Evolutionary conservation across 2,329 filamentous ascomycete genomes (phyloP).

Genomic region (Ophiostoma sp.): DNA sequence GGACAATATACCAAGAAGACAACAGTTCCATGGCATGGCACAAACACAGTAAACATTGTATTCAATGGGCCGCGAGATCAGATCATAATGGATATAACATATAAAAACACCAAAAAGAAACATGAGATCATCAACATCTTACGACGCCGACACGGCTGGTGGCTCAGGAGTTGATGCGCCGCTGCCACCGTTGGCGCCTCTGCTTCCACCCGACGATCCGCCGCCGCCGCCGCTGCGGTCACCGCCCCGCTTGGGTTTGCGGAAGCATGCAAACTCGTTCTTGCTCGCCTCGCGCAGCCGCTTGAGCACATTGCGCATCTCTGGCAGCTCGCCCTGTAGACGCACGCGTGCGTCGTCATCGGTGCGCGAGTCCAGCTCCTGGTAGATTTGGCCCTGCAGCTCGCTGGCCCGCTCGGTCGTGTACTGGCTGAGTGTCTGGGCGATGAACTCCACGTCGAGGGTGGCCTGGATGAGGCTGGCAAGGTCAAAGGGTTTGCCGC

Average conservation of each 20-base stretch:
- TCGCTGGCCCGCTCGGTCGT: slow-evolving; percentile 77
- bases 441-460: slow-evolving; percentile 92
- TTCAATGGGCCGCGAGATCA: background rate
- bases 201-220: background rate
- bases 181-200: slow-evolving; percentile 3
- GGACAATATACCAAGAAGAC: background rate
- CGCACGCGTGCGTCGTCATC: slow-evolving; percentile 76
- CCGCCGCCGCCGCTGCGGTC: slow-evolving; percentile 12
- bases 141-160: background rate
- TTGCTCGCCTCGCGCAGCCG: slow-evolving; percentile 72
- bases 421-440: slow-evolving; percentile 86
- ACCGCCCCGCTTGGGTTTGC: slow-evolving; percentile 50
- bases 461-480: slow-evolving; percentile 92
- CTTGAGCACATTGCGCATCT: slow-evolving; percentile 85
- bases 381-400: slow-evolving; percentile 79
- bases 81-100: background rate
- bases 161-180: slow-evolving; percentile 17
- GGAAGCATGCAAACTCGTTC: slow-evolving; percentile 84
- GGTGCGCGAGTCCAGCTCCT: slow-evolving; percentile 81
- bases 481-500: slow-evolving; percentile 55
- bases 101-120: background rate
- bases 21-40: background rate
- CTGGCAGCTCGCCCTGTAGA: slow-evolving; percentile 80
- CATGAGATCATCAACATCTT: background rate
- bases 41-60: background rate